Conservation (phyloP, 2,329 filamentous ascomycete genomes). For the Blastomyces percursus region DNA sequence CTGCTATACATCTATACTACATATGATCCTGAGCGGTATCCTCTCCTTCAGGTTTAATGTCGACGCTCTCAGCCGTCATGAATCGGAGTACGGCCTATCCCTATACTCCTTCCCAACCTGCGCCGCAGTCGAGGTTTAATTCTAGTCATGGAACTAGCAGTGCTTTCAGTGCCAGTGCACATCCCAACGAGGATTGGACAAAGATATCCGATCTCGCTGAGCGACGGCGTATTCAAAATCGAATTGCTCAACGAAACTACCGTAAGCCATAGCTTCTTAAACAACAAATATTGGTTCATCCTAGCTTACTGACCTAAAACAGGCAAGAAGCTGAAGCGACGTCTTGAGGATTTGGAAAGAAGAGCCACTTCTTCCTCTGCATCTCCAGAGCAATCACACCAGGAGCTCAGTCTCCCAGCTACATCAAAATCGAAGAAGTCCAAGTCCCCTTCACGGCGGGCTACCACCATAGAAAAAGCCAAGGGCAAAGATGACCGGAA, state of each 20-base stretch:
- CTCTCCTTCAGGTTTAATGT: not conserved
- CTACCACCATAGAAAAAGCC: slow-evolving; percentile 17
- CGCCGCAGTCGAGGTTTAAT: slow-evolving; percentile 49
- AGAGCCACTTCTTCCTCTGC: slow-evolving; percentile 50
- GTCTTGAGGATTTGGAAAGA: slow-evolving; percentile 53
- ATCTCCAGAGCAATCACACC: slow-evolving; percentile 49
- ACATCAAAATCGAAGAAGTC: not conserved
- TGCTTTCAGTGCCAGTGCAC: slow-evolving; percentile 87
- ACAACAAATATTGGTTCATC: no score
- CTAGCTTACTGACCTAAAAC: slow-evolving; percentile 9
- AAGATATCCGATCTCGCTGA: slow-evolving; percentile 97
- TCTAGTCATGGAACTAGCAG: slow-evolving; percentile 71
- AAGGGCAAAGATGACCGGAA: slow-evolving; percentile 18
- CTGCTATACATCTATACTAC: not conserved
- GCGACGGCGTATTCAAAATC: slow-evolving; percentile 87
- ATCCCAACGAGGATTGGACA: slow-evolving; percentile 97
- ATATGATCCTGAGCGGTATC: not conserved
- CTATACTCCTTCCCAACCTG: slow-evolving; percentile 17
- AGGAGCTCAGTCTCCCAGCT: slow-evolving; percentile 31
- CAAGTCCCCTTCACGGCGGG: slow-evolving; percentile 11
- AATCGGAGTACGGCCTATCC: slow-evolving; percentile 20
- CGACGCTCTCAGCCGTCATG: slow-evolving; percentile 18
- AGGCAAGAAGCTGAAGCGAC: slow-evolving; percentile 59
- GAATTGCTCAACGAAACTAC: slow-evolving; percentile 95
- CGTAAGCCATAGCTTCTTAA: slow-evolving; percentile 45